Evolutionary conservation across 768 basidiomycete species (phyloP), one percentile per base, ranked within the genome.

Genomic region (Podaxis sp.): DNA sequence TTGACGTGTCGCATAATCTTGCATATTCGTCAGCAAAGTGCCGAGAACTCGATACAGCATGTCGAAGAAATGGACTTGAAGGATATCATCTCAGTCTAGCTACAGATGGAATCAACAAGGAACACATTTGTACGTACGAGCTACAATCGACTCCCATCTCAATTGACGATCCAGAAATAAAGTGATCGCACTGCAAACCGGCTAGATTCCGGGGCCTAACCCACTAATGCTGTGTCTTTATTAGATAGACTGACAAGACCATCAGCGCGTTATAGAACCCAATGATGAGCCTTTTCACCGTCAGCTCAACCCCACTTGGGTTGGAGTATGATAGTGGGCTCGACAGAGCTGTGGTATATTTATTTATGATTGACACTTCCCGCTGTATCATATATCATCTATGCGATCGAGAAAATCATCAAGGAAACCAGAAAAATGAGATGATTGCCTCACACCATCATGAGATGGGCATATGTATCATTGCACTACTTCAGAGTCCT

Each of bases 1-100:
- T 36, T 61, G 3, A 55, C 60, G 8, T 61, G 60, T 47, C 53
- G 60, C 29, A 55, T 61, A 11, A 55, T 61, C 12, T 19, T 61
- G 15, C 60, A 55, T 9, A 61, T 61, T 15, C 40, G 53, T 15
- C 52, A 55, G 17, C 29, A 22, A 29, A 15, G 15, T 24, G 19
- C 24, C 17, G 49, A 36, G 19, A 36, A 46, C 13, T n/a, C n/a
- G 22, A 11, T 22, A 6, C 60, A 22, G 7, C 29, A 49, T 7
- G 2, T 36, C 27, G 59, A 54, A 19, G 52, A 61, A 27, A 61
- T 55, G 12, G 43, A 46, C 15, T 36, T 61, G 52, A 61, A 43
- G 40, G 53, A 54, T 5, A 24, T 33, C 33, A 33, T 61, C 51
- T 46, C 19, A 43, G 37, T 17, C 9, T 33, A 38, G 57, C 47